Evolutionary conservation across 208 protist species (phyloP).

Genomic region (Trypanosoma platydactyli): DNA sequence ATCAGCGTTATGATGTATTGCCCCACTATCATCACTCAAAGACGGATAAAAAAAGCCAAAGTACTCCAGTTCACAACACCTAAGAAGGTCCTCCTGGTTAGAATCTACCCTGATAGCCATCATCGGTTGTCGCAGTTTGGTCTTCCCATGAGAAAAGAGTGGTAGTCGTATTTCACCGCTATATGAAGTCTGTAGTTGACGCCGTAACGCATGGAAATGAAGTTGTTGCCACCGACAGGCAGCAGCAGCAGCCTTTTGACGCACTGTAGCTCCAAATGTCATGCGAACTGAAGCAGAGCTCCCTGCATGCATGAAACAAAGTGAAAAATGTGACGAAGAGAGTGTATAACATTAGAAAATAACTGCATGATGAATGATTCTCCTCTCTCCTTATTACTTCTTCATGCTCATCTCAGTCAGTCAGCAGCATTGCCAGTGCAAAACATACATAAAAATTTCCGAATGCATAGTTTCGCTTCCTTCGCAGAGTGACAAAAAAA

Average conservation of each 20-base stretch:
- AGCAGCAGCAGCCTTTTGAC: conserved; percentile 25
- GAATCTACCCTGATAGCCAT: conserved; percentile 31
- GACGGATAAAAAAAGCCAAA: conserved; percentile 30
- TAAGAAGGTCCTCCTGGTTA: conserved; percentile 28
- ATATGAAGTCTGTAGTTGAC: conserved; percentile 25
- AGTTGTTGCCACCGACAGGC: conserved; percentile 38
- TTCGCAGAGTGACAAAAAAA: too few species aligned
- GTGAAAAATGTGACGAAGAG: not conserved
- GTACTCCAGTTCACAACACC: conserved; percentile 30
- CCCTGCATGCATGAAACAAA: not conserved
- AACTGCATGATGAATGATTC: too few species aligned
- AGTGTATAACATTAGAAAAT: not conserved
- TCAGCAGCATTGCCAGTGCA: too few species aligned
- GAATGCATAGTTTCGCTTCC: too few species aligned
- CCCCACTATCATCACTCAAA: not conserved
- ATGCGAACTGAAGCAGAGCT: conserved; percentile 13
- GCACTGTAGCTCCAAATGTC: conserved; percentile 20
- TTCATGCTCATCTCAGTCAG: too few species aligned
- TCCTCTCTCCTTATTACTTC: too few species aligned
- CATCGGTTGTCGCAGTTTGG: not conserved
- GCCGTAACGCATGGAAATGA: conserved; percentile 30
- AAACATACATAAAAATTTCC: too few species aligned
- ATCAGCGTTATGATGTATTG: conserved; percentile 2
- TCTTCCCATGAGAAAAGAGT: not conserved
- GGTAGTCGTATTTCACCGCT: conserved; percentile 7